Conservation (phyloP, 257 asterid genomes). For the Cinchona pubescens region DNA sequence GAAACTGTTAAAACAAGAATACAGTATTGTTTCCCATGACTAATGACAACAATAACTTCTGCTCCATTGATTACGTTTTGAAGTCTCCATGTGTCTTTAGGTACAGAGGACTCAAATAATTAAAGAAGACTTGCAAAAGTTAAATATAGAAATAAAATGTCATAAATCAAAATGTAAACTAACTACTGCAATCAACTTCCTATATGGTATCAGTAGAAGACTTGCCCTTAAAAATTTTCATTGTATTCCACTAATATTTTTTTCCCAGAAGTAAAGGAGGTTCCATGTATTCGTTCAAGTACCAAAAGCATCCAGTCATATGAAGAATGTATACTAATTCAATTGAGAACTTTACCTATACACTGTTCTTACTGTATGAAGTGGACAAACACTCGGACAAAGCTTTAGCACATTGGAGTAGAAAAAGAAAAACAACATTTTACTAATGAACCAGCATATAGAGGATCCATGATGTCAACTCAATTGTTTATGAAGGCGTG, state of each 20-base stretch:
- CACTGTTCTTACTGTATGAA: background rate
- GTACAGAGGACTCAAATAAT: background rate
- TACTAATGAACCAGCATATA: background rate
- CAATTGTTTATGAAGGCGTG: background rate
- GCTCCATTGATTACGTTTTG: background rate
- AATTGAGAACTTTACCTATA: background rate
- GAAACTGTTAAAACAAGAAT: too few relatives aligned
- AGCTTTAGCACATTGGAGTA: background rate
- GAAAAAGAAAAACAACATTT: background rate
- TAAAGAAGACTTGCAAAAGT: background rate
- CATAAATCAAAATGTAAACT: background rate
- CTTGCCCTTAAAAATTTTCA: background rate
- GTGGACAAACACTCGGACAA: background rate
- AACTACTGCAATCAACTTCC: background rate
- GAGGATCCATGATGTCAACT: background rate
- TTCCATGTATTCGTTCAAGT: background rate
- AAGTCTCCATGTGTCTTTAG: background rate
- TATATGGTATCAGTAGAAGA: background rate
- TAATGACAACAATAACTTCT: background rate
- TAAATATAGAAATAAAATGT: background rate
- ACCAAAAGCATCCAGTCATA: background rate
- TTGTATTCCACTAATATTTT: background rate
- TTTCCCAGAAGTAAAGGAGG: background rate
- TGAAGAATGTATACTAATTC: too few relatives aligned
- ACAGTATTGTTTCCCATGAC: background rate